Base-by-base conservation (phyloP, 2,329 filamentous ascomycete species). In the Pseudonectria foliicola region DNA sequence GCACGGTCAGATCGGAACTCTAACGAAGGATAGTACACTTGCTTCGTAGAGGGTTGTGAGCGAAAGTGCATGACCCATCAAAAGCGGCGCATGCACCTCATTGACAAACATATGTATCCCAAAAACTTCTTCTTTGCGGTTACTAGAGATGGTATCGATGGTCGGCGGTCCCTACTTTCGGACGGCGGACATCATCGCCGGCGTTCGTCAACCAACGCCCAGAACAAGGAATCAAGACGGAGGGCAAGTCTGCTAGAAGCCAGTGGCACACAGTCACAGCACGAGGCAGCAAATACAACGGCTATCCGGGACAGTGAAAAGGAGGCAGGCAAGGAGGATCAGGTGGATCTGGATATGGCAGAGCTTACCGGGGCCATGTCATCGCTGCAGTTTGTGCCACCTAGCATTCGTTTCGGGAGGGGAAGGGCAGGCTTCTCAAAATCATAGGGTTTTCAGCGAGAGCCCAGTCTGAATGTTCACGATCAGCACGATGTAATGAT, bases 101-200 rank as follows among this genome's bases (percentile, higher is more conserved):
- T 95, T 47, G 89, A 95, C 67, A 95, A 95, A 64, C 92, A 98
- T 61, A 74, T 82, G 63, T 98, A 92, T 55, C 90, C 89, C 10
- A 79, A 77, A 55, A 84, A 85, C 51, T 95, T 88, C 62, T 90
- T 93, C 60, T 95, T 93, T 52, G 77, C 79, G 32, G 76, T 96
- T 34, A 82, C 93, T 3, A 85, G 88, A 46, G 79, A 86, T 42
- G 92, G 92, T n/a, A 85, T 95, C 41, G 90, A 95, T 53, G 82
- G 82, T 31, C 77, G 85, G 33, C 79, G 71, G 28, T 94, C 87
- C 13, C 77, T 98, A 62, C 67, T 96, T 10, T 68, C 77, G 31
- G 73, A 80, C n/a, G 59, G 63, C 10, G 61, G 65, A 6, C 66
- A 70, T 45, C 64, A 64, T 38, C 65, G 68, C 27, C 60, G 67